Evolutionary conservation across 345 rosid genomes (phyloP), one percentile per base, ranked within the genome.

Genomic region (Geranium brycei): DNA sequence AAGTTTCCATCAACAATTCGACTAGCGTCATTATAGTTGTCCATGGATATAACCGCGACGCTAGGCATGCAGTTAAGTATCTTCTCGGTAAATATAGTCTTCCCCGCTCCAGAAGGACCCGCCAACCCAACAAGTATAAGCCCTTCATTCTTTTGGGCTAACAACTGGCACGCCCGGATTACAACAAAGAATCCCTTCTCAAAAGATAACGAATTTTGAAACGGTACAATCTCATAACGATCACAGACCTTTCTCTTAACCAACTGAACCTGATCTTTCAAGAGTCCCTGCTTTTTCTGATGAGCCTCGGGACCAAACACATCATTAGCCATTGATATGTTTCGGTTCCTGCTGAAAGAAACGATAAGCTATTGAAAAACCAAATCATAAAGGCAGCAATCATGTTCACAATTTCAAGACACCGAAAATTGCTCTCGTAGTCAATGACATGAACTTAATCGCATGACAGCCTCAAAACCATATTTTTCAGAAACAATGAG

Each of bases 51-150:
- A 64, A 84, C 89, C 35, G 91, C 96, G 72, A 93, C 78, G 71
- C 92, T 88, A 15, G 97, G 95, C 80, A 93, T 68, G 62, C 91
- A 93, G 70, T 78, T 85, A 66, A 82, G 82, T 47, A 91, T 86
- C 92, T 88, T 93, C 70, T 93, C 97, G 1, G 99, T 85, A 53
- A 93, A 87, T 17, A 93, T 80, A 11, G 96, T 85, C 87, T 93
- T 93, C 69, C 99, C 99, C n/a, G 99, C 96, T 66, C 99, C 99
- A 69, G 99, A 93, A 69, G 99, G 99, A 57, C 99, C 99, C 28
- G 99, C 97, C 55, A 93, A 73, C 7, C 97, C 99, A 61, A 91
- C 82, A 82, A 91, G 64, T 70, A 85, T 77, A 3, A 93, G 84
- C 72, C 97, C 95, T 51, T 93, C 89, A 68, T 87, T 91, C 76